Conservation (phyloP, 768 basidiomycete genomes). For the Trametes sanguinea region DNA sequence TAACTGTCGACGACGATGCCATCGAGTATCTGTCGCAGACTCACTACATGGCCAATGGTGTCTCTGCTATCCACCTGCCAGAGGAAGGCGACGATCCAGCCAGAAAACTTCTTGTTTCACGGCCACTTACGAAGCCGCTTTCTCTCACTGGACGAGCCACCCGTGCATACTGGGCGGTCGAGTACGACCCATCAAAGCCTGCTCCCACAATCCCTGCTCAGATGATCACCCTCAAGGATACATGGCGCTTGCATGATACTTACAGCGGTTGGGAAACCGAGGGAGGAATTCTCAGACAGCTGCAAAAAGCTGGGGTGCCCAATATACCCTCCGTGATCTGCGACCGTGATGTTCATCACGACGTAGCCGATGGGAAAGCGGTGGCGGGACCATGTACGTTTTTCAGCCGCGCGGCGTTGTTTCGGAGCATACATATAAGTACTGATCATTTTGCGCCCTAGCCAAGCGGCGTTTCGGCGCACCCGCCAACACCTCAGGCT, state of each 20-base stretch:
- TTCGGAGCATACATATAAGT: too few relatives aligned
- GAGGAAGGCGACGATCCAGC: too few relatives aligned
- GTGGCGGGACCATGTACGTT: too few relatives aligned
- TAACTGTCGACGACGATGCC: not conserved
- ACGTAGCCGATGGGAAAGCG: too few relatives aligned
- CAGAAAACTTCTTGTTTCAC: not conserved
- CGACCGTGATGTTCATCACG: not conserved
- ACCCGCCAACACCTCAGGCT: too few relatives aligned
- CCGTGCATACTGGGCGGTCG: slow-evolving; percentile 12
- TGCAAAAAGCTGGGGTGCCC: not conserved
- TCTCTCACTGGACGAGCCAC: slow-evolving; percentile 8
- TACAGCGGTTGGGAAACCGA: not conserved
- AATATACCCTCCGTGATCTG: slow-evolving; percentile 3
- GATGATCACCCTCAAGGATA: slow-evolving; percentile 17
- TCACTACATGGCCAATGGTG: not conserved
- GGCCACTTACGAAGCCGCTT: not conserved
- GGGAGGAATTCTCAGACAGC: not conserved
- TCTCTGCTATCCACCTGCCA: not conserved
- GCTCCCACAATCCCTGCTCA: too few relatives aligned
- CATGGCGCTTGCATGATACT: not conserved
- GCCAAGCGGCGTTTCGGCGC: too few relatives aligned
- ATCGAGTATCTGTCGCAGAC: not conserved
- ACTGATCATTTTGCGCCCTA: too few relatives aligned
- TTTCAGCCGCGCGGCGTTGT: too few relatives aligned
- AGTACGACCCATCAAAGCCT: not conserved